A percentile compares a stretch with the other conserved stretches of the same genome.
Evolutionary conservation across 257 asterid species (phyloP).

Genomic region (Fraxinus anomala): DNA sequence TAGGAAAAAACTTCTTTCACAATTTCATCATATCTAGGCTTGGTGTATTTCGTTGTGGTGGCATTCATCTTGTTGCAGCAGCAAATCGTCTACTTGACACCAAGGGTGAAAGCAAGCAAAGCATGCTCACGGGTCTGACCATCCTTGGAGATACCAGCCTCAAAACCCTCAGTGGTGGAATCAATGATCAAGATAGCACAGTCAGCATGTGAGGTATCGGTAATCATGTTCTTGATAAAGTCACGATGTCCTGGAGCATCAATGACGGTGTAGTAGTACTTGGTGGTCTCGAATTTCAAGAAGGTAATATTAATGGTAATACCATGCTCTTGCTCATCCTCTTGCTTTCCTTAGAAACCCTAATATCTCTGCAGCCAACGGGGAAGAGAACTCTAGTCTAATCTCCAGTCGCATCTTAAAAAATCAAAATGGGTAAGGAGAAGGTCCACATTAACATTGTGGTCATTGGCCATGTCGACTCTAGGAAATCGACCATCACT

Average conservation of each 20-base stretch:
- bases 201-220: conserved; percentile 46
- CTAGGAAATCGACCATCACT: conserved; percentile 72
- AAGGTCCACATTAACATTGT: conserved; percentile 62
- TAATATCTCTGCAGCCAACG: too few relatives aligned
- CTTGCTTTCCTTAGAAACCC: too few relatives aligned
- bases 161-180: conserved; percentile 53
- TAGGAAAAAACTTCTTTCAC: too few relatives aligned
- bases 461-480: conserved; percentile 73
- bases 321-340: conserved; percentile 55
- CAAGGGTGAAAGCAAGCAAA: too few relatives aligned
- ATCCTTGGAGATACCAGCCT: conserved; percentile 31
- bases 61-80: too few relatives aligned
- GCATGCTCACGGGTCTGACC: too few relatives aligned
- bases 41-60: too few relatives aligned
- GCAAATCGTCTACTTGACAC: too few relatives aligned
- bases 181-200: conserved; percentile 49
- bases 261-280: conserved; percentile 47
- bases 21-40: too few relatives aligned
- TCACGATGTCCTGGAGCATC: conserved; percentile 53
- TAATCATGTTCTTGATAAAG: conserved; percentile 48
- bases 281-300: conserved; percentile 54
- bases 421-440: conserved; percentile 80
- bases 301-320: conserved; percentile 48
- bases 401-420: too few relatives aligned
- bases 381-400: too few relatives aligned